A percentile compares a stretch with the other conserved stretches of the same genome.
These are phyloP conservation scores for Rhamnella rubrinervis DNA, from an alignment of 331 rosid species.

Conservation along the genomic window DNA sequence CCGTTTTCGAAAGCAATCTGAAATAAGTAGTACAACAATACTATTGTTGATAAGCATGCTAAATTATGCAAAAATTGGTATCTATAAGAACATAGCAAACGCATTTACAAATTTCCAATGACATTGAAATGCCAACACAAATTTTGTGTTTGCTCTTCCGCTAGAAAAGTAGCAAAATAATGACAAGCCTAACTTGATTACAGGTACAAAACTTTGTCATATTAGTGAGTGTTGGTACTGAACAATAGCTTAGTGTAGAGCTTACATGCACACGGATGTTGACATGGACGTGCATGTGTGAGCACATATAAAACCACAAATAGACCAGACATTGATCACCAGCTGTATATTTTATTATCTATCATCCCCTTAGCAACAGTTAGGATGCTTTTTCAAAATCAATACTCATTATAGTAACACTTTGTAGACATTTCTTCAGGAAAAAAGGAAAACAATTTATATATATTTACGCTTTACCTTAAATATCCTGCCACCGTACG, in stretches of 20 bases:
- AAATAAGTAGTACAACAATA: constrained; percentile 13
- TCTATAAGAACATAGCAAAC: not conserved
- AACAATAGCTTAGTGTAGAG: no score
- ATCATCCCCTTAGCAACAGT: not conserved
- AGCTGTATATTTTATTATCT: not conserved
- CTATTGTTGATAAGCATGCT: not conserved
- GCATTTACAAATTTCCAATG: no score
- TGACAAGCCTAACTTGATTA: not conserved
- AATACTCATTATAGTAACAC: not conserved
- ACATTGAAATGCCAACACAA: not conserved
- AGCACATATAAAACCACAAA: no score
- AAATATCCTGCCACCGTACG: constrained; percentile 66
- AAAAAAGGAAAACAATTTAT: constrained; percentile 29
- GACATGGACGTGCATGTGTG: no score
- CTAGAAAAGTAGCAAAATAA: not conserved
- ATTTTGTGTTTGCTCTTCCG: not conserved
- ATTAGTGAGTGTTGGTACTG: no score
- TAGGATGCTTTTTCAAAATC: not conserved
- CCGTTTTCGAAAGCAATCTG: constrained; percentile 72
- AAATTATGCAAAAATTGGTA: not conserved
- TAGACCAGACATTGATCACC: not conserved
- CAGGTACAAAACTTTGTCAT: no score
- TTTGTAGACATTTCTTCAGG: constrained; percentile 27
- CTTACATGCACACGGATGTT: no score
- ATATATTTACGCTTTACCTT: constrained; percentile 48